A percentile compares a stretch with the other conserved stretches of the same genome.
These are phyloP conservation scores for Apophysomyces variabilis DNA, from an alignment of 371 early-diverging fungal genomes.

Conservation along the genomic window DNA sequence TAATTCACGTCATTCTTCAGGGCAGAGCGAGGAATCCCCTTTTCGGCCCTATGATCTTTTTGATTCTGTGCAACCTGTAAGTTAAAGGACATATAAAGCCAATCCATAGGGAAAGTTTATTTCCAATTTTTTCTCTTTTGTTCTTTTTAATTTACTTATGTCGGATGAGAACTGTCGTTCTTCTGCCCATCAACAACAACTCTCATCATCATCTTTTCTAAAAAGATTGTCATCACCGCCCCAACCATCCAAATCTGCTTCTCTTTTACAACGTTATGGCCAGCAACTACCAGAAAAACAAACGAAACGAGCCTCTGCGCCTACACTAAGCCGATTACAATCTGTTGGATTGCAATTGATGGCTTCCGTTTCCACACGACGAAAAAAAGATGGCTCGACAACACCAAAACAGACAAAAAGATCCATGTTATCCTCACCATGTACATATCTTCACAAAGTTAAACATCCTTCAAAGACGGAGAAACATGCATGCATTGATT, in stretches of 20 bases:
- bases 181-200: neutral
- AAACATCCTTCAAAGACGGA: conserved; percentile 9
- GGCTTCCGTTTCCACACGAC: conserved; percentile 25
- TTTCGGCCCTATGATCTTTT: neutral
- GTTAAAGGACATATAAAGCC: neutral
- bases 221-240: conserved; percentile 3
- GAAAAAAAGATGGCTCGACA: conserved; percentile 3
- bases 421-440: conserved; percentile 3
- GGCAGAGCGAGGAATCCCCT: neutral
- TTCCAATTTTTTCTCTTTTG: neutral
- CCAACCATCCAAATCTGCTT: neutral
- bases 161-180: neutral
- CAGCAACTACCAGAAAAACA: neutral
- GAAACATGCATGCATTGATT: conserved; percentile 10
- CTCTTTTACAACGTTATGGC: neutral
- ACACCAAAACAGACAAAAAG: neutral
- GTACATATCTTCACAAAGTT: conserved; percentile 12
- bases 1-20: conserved; percentile 10
- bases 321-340: conserved; percentile 14
- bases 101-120: neutral
- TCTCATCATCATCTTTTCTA: neutral
- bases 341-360: conserved; percentile 22
- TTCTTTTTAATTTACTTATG: neutral
- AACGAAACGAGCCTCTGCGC: conserved; percentile 2
- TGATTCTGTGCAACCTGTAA: conserved; percentile 7